phyloP scores from a whole-genome alignment of 495 filamentous ascomycete species.

The Hyaloscypha variabilis region DNA sequence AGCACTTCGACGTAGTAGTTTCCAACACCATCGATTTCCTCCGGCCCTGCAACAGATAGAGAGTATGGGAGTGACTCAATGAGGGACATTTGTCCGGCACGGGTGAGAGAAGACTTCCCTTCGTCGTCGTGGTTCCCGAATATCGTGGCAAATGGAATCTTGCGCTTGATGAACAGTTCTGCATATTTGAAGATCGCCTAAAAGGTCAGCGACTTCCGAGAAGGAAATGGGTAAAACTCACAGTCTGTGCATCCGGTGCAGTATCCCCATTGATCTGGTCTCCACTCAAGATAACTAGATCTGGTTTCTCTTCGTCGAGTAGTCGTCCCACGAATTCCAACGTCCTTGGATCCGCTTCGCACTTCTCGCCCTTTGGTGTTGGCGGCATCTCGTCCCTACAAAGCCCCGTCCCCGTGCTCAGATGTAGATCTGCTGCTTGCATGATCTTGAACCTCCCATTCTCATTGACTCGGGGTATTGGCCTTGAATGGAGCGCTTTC shows the following conservation, averaged over 20 bases:
- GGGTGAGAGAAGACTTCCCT: conserved; percentile 64
- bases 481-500: conserved; percentile 58
- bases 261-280: conserved; percentile 97
- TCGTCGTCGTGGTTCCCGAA: conserved; percentile 99
- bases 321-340: conserved; percentile 83
- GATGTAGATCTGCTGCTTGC: conserved; percentile 88
- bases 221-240: conserved; percentile 35
- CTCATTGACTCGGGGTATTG: conserved; percentile 73
- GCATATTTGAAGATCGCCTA: conserved; percentile 92
- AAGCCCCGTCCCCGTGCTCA: conserved; percentile 82
- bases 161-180: conserved; percentile 79
- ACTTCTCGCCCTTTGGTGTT: conserved; percentile 70
- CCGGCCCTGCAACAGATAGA: conserved; percentile 78
- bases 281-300: conserved; percentile 86
- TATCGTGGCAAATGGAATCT: conserved; percentile 90
- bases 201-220: conserved; percentile 15
- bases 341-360: conserved; percentile 89
- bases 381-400: conserved; percentile 84
- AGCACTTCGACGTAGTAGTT: conserved; percentile 95
- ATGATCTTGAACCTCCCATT: conserved; percentile 98
- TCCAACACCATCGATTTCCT: conserved; percentile 83
- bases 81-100: conserved; percentile 78
- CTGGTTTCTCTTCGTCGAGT: conserved; percentile 88
- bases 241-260: conserved; percentile 84
- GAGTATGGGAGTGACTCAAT: conserved; percentile 88